Evolutionary conservation across 805 yeast species (phyloP).

Genomic region (Starmerella cellae): DNA sequence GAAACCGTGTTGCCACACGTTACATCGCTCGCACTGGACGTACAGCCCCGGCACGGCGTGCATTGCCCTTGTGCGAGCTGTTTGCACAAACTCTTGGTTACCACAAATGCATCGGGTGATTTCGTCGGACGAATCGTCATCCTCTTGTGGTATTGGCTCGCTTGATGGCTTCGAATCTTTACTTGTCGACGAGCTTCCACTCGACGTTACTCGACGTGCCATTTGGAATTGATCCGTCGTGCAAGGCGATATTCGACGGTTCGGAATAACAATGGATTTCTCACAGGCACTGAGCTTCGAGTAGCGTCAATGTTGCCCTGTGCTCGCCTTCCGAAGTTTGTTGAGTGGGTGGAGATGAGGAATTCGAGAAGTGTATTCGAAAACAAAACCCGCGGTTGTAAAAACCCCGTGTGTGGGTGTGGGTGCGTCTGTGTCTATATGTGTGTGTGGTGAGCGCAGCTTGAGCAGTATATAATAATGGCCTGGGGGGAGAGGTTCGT

Average conservation of each 20-base stretch:
- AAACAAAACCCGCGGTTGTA: no score
- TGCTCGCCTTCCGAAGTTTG: no score
- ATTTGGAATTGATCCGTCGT: slow-evolving; percentile 1
- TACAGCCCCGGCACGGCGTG: slow-evolving; percentile 89
- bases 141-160: background rate
- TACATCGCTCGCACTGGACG: slow-evolving; percentile 87
- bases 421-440: no score
- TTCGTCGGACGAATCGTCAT: slow-evolving; percentile 26
- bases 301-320: no score
- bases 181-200: background rate
- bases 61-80: slow-evolving; percentile 22
- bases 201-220: slow-evolving; percentile 8
- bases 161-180: background rate
- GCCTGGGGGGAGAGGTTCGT: no score
- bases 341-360: no score
- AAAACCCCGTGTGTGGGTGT: no score
- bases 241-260: background rate
- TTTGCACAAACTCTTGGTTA: slow-evolving; percentile 33
- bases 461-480: no score
- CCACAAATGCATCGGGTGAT: slow-evolving; percentile 47
- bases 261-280: no score
- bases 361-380: no score
- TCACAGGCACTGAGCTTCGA: no score
- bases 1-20: slow-evolving; percentile 95
- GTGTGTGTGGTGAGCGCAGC: no score